Base-by-base conservation (phyloP, 345 rosid genomes). In the Iberis pinnata region DNA sequence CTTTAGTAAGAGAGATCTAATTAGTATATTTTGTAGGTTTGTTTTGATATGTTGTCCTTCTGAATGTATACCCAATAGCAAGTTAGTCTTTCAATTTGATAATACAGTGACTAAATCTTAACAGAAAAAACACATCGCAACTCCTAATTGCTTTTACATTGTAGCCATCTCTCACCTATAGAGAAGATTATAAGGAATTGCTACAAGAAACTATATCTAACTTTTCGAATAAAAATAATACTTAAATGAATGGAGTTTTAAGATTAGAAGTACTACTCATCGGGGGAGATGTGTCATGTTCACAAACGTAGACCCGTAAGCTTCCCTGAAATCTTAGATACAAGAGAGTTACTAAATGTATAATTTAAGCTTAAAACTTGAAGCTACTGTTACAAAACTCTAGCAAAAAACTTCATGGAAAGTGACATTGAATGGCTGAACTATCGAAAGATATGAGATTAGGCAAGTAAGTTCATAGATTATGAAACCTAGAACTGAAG, bases 21-120 rank as follows among this genome's bases (percentile, higher is more conserved):
- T 87, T 57, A 90, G 63, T 70, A 87, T 90, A 68, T 90, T 90
- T 56, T 82, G 80, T 76, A 78, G 96, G 68, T 90, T 79, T 27
- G 98, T 90, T 73, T 76, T 80, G 73, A 90, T 84, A 56, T 58
- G 67, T 69, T 87, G 98, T 38, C 70, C 76, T 62, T 75, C 98
- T 84, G 83, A 16, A 70, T 18, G 38, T 29, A 58, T 53, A 39
- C 56, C 39, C 38, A 40, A 22, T 18, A 40, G 8, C 38, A 27
- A 46, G 64, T 49, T 41, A 53, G 20, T 29, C 6, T 8, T 24
- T 38, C 18, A 2, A 20, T 22, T 5, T 26, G 15, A 49, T 43
- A 33, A 32, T 16, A 11, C 4, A 1, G 31, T 20, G 49, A 20
- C 29, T 20, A 43, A 46, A 18, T 40, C 6, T 7, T 37, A 16